phyloP scores from a whole-genome alignment of 805 yeast species.

The Schwanniomyces vanrijiae region DNA sequence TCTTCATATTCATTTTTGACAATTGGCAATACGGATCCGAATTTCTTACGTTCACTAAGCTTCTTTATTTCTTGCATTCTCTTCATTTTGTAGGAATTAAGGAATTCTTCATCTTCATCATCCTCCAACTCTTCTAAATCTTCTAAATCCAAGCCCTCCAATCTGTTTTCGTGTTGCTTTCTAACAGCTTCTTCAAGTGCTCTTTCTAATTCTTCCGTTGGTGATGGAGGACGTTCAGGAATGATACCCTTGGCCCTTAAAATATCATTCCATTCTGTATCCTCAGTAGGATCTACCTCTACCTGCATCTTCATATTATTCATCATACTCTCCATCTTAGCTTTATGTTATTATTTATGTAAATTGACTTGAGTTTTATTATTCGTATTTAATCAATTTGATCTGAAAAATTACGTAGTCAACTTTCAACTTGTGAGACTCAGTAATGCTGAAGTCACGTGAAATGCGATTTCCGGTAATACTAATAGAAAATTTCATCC shows the following conservation, averaged over 20 bases:
- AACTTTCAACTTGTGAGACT: background rate
- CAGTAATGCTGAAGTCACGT: background rate
- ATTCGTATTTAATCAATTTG: background rate
- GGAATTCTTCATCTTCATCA: slow-evolving; percentile 89
- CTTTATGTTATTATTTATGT: background rate
- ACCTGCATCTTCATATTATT: slow-evolving; percentile 59
- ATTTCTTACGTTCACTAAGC: slow-evolving; percentile 56
- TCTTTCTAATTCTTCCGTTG: slow-evolving; percentile 82
- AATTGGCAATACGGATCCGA: slow-evolving; percentile 75
- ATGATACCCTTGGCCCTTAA: slow-evolving; percentile 86
- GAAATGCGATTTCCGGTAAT: background rate
- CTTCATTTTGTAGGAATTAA: slow-evolving; percentile 72
- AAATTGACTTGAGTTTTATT: background rate
- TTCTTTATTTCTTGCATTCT: slow-evolving; percentile 73
- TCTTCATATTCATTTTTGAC: slow-evolving; percentile 84
- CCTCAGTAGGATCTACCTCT: slow-evolving; percentile 92
- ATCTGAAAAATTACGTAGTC: background rate
- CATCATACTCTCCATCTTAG: slow-evolving; percentile 7
- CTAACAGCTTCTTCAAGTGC: slow-evolving; percentile 81
- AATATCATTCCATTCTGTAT: slow-evolving; percentile 98
- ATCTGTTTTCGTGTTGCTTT: slow-evolving; percentile 77
- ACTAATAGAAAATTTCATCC: background rate
- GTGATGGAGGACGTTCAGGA: slow-evolving; percentile 89
- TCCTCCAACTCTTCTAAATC: slow-evolving; percentile 88
- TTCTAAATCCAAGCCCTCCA: slow-evolving; percentile 72